Base-by-base conservation (phyloP, 164 flowering plant genomes). In the Protea cynaroides region DNA sequence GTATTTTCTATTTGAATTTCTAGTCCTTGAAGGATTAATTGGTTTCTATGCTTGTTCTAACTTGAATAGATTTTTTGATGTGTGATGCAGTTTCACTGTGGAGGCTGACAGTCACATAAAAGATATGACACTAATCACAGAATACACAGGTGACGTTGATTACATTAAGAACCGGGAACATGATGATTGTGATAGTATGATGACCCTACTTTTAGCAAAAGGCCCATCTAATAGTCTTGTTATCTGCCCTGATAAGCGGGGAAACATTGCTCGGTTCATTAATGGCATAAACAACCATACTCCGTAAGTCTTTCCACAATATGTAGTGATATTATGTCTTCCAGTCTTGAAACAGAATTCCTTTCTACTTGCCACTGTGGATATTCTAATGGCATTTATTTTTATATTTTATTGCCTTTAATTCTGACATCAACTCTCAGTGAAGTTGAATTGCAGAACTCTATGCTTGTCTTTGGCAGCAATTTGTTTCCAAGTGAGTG, bases 241-340 rank as follows among this genome's bases (percentile, higher is more conserved):
- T 55, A 80, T 94, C 46, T 94, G 97, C 66, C 97, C 98, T 18
- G 93, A 89, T 69, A 94, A 84, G 66, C 85, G 79, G 22, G 72
- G 87, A 13, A 94, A 94, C 68, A 88, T 94, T 69, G 95, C 99
- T 17, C 95, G 99, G 15, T 94, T 89, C 69, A 83, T 94, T 59
- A 94, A 72, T 76, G 99, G 97, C 65, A 94, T 94, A 78, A 91
- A 94, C 80, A 94, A 94, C 68, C 87, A 91, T 64, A 82, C 87
- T 6, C 79, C 66, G 99, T 94, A 82, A 81, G 84, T 62, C 34
- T 67, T 12, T 40, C 46, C 46, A 66, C 4, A 3, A 29, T 29
- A 5, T 29, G 34, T 29, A 29, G 34, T 29, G 34, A 29, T 29
- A 29, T 5, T 29, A 29, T 29, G 34, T 29, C 4, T 29, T 5